Percentiles rank a stretch among this genome's conserved stretches.
These are phyloP conservation scores for Phytophthora foliorum DNA, from an alignment of 352 stramenopile species.

Conservation along the genomic window DNA sequence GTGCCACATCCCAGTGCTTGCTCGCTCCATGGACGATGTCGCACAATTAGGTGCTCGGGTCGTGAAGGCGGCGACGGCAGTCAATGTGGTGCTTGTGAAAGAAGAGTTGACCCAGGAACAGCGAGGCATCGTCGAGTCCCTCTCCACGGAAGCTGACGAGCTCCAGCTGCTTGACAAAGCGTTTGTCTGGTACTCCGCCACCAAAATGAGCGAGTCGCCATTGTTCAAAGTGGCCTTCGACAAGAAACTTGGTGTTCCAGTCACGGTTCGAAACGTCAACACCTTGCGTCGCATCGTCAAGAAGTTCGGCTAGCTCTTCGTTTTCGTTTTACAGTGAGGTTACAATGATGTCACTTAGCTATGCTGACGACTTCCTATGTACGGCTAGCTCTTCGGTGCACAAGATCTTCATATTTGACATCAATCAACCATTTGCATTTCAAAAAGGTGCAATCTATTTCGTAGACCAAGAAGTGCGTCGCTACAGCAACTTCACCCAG, in stretches of 20 bases:
- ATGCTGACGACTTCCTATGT: no score
- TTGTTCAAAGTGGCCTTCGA: slow-evolving; percentile 50
- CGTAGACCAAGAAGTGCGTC: not conserved
- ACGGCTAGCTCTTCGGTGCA: slow-evolving; percentile 13
- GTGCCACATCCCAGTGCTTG: slow-evolving; percentile 31
- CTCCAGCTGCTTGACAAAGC: slow-evolving; percentile 34
- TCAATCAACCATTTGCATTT: not conserved
- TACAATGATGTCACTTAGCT: no score
- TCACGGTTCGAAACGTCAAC: slow-evolving; percentile 43
- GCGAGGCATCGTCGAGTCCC: slow-evolving; percentile 20
- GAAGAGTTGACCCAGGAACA: slow-evolving; percentile 28
- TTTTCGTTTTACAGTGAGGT: no score
- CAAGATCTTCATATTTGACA: no score
- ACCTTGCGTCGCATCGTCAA: slow-evolving; percentile 42
- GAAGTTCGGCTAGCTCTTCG: slow-evolving; percentile 29
- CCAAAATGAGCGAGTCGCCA: slow-evolving; percentile 47
- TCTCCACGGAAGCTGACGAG: slow-evolving; percentile 32
- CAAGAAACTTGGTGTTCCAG: slow-evolving; percentile 36
- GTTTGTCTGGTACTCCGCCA: slow-evolving; percentile 46
- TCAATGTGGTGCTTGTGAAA: slow-evolving; percentile 45
- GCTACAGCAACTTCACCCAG: slow-evolving; percentile 45
- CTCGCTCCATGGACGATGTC: slow-evolving; percentile 32
- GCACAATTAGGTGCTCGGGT: slow-evolving; percentile 4
- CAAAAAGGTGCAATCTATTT: not conserved
- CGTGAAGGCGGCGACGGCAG: slow-evolving; percentile 27